Base-by-base conservation (phyloP, 306 rosid genomes). In the Lotus japonicus region DNA sequence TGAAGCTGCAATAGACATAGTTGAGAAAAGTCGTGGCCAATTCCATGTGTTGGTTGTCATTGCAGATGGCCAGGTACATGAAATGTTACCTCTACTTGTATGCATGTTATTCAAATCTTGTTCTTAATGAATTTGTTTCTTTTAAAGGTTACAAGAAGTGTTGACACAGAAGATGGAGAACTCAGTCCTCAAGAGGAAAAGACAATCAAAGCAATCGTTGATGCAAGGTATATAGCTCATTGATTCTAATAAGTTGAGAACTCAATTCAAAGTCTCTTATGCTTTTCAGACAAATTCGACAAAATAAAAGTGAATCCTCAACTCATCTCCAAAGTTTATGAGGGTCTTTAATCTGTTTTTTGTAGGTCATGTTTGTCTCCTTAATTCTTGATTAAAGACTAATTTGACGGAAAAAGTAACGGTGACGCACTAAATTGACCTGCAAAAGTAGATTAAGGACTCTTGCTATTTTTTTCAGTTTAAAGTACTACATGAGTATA, bases 51-150 rank as follows among this genome's bases (percentile, higher is more conserved):
- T 92, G 78, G 87, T 92, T 65, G 84, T 92, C 51, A 45, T 92
- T 78, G 94, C 96, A 14, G 97, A 92, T 66, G 97, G 98, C 17
- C 97, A 92, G 90, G 97, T 92, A 74, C 36, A 28, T 50, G n/a
- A 50, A 42, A 36, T 42, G 56, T 46, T 72, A 23, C 70, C 6
- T 38, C 39, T 12, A 1, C 6, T 0, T 59, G 5, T 26, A 14
- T 16, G 43, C 11, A 7, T 28, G 42, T 11, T 15, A 42, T 14
- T 62, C 63, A 53, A 38, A 62, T 67, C 58, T 68, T 45, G 35
- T 52, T 62, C 12, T 4, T 11, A 15, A 41, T 31, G 14, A 9
- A 12, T 15, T 69, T 69, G 45, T 70, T 75, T 17, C 14, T 50
- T 66, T 68, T 70, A 54, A 81, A 92, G 97, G 98, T 92, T 73